phyloP scores from a whole-genome alignment of 2,329 filamentous ascomycete genomes.

The Immersiporthe knoxdaviesiana region DNA sequence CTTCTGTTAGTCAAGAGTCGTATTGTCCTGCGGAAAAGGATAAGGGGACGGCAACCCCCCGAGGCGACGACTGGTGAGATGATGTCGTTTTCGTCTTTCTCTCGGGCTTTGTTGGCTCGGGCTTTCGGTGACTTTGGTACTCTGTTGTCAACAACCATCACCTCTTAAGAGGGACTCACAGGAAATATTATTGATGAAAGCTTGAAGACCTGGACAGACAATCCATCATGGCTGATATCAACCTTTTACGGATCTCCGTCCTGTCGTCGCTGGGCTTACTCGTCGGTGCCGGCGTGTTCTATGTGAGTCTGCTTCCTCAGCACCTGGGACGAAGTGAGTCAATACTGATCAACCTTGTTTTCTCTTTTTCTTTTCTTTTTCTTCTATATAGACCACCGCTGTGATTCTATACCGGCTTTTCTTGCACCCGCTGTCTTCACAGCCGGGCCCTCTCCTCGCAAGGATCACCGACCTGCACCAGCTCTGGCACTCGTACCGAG shows the following conservation, averaged over 20 bases:
- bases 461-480: constrained; percentile 67
- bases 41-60: constrained; percentile 5
- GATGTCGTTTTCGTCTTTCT: background rate
- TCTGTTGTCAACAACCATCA: background rate
- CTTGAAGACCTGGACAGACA: background rate
- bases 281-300: constrained; percentile 42
- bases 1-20: background rate
- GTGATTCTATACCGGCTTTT: constrained; percentile 60
- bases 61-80: background rate
- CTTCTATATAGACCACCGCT: constrained; percentile 40
- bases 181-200: background rate
- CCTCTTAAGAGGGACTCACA: background rate
- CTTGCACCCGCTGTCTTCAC: constrained; percentile 67
- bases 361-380: background rate
- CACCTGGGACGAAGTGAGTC: background rate
- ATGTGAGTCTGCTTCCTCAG: constrained; percentile 42
- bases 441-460: constrained; percentile 66
- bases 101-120: background rate
- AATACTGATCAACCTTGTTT: constrained; percentile 5
- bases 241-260: constrained; percentile 41
- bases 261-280: constrained; percentile 46
- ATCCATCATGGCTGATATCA: constrained; percentile 33
- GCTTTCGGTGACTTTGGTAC: background rate
- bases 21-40: constrained; percentile 10
- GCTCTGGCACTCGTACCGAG: constrained; percentile 75